phyloP scores from a whole-genome alignment of 2,329 filamentous ascomycete species.

The Colletotrichum eleusines region DNA sequence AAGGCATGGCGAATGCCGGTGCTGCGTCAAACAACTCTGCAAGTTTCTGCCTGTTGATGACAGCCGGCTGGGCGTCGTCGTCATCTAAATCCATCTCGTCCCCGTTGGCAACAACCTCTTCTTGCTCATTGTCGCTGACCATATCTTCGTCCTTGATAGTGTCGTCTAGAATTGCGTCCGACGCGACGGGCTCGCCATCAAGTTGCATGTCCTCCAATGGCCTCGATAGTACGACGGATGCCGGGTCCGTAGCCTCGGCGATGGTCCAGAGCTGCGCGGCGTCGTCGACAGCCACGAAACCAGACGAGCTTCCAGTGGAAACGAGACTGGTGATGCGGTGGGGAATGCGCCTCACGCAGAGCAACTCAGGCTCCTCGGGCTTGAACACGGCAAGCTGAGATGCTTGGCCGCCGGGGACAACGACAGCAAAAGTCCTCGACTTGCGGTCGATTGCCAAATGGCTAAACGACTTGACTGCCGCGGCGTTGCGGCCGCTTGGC shows the following conservation, averaged over 20 bases:
- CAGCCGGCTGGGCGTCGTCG: conserved; percentile 66
- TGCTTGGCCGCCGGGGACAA: conserved; percentile 60
- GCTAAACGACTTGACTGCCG: conserved; percentile 57
- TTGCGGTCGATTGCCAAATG: conserved; percentile 79
- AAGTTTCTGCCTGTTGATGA: conserved; percentile 76
- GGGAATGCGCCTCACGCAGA: conserved; percentile 69
- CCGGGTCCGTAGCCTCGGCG: conserved; percentile 69
- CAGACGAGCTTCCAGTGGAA: conserved; percentile 72
- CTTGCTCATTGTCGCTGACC: conserved; percentile 58
- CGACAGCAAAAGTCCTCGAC: conserved; percentile 75
- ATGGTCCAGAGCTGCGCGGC: conserved; percentile 77
- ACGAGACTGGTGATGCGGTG: conserved; percentile 75
- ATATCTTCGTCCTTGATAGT: conserved; percentile 55
- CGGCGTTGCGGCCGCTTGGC: conserved; percentile 52
- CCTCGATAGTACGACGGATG: conserved; percentile 64
- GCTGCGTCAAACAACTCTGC: conserved; percentile 78
- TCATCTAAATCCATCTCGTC: conserved; percentile 61
- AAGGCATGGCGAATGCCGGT: conserved; percentile 76
- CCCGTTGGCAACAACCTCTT: conserved; percentile 51
- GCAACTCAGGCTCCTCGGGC: conserved; percentile 67
- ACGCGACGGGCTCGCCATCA: conserved; percentile 44
- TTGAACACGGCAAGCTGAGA: conserved; percentile 76
- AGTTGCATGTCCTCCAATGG: conserved; percentile 67
- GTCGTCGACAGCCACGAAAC: conserved; percentile 83
- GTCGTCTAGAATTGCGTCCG: conserved; percentile 46